Conservation (phyloP, 306 rosid species). For the Coriaria nepalensis region DNA sequence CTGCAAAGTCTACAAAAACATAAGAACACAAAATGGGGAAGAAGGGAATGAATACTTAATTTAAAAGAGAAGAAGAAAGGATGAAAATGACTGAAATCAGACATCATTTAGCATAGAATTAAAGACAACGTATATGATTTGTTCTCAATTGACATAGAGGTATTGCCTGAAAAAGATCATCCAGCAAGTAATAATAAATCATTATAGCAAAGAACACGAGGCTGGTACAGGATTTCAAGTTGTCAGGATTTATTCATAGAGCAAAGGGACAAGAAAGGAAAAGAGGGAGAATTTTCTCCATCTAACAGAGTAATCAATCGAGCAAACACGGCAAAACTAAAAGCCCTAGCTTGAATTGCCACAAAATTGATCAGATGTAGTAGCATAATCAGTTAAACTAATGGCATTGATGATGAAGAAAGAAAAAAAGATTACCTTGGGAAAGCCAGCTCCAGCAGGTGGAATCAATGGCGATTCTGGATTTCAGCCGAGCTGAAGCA, state of each 20-base stretch:
- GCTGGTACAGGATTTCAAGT: no score
- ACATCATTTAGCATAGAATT: no score
- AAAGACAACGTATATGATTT: no score
- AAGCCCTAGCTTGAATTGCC: neutral
- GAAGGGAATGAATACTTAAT: neutral
- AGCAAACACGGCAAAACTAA: no score
- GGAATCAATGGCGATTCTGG: slow-evolving; percentile 61
- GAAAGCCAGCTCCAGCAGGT: slow-evolving; percentile 81
- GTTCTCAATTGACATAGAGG: no score
- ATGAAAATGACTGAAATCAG: slow-evolving; percentile 1
- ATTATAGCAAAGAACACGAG: no score
- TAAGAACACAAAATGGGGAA: neutral
- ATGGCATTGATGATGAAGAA: neutral
- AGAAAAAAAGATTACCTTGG: slow-evolving; percentile 31
- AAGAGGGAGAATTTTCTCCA: no score
- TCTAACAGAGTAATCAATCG: no score
- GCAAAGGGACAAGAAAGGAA: no score
- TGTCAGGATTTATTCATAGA: no score
- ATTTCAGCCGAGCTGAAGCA: slow-evolving; percentile 76
- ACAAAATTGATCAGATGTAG: neutral
- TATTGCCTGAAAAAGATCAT: no score
- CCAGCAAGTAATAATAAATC: no score
- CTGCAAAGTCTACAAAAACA: slow-evolving; percentile 24
- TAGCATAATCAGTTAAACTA: neutral
- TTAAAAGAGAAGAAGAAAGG: slow-evolving; percentile 1